Conservation (phyloP, 305 asterid genomes). For the Fraxinus sp. region DNA sequence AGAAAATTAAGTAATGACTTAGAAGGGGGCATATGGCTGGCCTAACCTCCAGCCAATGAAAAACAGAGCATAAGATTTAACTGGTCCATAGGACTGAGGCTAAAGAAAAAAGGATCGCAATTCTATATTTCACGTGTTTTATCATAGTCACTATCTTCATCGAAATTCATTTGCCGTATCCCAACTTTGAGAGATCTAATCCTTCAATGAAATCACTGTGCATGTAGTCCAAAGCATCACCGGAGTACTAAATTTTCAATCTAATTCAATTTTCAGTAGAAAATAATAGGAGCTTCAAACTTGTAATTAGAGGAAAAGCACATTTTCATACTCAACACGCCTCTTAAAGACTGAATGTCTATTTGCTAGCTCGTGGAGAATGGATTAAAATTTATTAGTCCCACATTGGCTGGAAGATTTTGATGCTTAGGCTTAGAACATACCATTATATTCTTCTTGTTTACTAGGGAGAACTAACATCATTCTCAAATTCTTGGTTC, state of each 20-base stretch:
- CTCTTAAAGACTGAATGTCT: background rate
- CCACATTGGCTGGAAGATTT: background rate
- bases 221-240: background rate
- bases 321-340: background rate
- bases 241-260: background rate
- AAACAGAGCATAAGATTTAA: background rate
- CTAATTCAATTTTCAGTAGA: background rate
- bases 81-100: background rate
- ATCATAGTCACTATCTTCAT: background rate
- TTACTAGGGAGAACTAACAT: background rate
- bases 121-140: background rate
- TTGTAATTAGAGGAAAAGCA: background rate
- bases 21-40: background rate
- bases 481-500: background rate
- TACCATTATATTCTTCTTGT: background rate
- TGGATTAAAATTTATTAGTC: background rate
- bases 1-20: background rate
- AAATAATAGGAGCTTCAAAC: background rate
- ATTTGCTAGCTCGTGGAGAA: background rate
- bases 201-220: background rate
- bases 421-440: background rate
- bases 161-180: background rate
- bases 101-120: background rate
- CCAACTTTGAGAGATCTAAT: background rate
- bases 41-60: background rate